Evolutionary conservation across 208 protist genomes (phyloP).

Genomic region (Naegleria fowleri): DNA sequence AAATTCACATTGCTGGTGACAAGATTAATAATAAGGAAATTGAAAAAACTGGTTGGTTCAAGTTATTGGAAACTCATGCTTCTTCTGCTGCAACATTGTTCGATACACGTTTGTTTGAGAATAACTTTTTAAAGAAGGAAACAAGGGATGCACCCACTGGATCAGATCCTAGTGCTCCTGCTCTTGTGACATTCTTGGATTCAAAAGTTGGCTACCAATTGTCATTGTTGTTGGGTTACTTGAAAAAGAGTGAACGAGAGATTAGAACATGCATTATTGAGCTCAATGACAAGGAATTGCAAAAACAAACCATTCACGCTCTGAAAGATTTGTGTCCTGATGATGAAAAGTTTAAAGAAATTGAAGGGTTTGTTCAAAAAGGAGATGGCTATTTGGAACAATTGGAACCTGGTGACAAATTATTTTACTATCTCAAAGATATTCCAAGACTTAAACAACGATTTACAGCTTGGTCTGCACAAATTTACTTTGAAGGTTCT

Average conservation of each 20-base stretch:
- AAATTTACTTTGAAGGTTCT: not conserved
- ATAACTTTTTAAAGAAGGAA: not conserved
- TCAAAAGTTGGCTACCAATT: not conserved
- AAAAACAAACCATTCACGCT: not conserved
- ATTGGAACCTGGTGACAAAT: not conserved
- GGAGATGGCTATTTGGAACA: not conserved
- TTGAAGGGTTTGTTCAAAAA: not conserved
- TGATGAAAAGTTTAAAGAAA: not conserved
- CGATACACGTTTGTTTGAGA: not conserved
- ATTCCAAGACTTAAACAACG: conserved; percentile 11
- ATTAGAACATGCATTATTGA: not conserved
- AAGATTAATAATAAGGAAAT: conserved; percentile 4
- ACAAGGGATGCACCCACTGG: not conserved
- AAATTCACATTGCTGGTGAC: not conserved
- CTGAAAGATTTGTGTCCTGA: not conserved
- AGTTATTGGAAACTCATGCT: not conserved
- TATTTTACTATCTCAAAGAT: not conserved
- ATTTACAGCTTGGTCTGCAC: not conserved
- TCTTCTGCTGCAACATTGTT: not conserved
- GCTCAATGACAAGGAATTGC: not conserved
- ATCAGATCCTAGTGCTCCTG: not conserved
- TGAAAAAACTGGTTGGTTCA: not conserved
- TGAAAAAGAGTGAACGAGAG: not conserved
- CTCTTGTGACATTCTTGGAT: not conserved
- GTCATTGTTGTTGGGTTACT: not conserved